Evolutionary conservation across 768 basidiomycete species (phyloP).

Genomic region (Collybiopsis confluens): DNA sequence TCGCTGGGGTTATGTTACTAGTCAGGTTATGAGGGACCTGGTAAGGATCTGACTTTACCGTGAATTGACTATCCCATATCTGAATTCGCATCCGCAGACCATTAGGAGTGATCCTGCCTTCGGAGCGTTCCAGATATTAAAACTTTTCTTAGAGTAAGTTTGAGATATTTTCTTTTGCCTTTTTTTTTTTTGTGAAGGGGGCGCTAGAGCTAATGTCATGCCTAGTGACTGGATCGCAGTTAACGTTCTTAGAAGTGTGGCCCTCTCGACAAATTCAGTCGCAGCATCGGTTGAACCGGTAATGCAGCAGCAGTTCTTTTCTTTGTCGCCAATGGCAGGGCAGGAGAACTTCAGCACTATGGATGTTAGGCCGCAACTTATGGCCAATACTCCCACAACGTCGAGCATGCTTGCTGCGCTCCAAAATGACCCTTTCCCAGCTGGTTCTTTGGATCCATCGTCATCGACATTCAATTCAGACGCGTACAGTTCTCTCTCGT

Average conservation of each 20-base stretch:
- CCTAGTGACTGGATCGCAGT: conserved; percentile 87
- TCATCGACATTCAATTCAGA: conserved; percentile 62
- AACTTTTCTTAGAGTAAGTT: conserved; percentile 84
- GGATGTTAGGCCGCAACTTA: conserved; percentile 58
- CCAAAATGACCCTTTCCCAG: conserved; percentile 69
- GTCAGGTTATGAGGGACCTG: conserved; percentile 89
- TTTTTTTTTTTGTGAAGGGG: too few species aligned
- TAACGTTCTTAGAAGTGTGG: conserved; percentile 82
- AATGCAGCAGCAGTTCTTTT: conserved; percentile 86
- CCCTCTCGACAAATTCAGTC: conserved; percentile 86
- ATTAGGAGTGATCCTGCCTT: conserved; percentile 91
- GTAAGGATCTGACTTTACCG: conserved; percentile 37
- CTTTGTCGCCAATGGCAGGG: conserved; percentile 85
- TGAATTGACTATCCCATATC: conserved; percentile 3
- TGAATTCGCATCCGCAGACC: conserved; percentile 66
- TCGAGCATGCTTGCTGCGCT: conserved; percentile 89
- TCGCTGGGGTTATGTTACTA: conserved; percentile 90
- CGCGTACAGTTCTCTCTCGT: conserved; percentile 65
- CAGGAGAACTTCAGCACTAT: conserved; percentile 72
- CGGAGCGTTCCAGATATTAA: conserved; percentile 88
- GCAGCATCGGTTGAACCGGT: conserved; percentile 89
- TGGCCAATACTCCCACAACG: conserved; percentile 81
- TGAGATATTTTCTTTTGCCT: too few species aligned
- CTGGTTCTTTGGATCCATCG: conserved; percentile 62
- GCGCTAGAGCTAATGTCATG: conserved; percentile 18